Evolutionary conservation across 495 filamentous ascomycete species (phyloP), one percentile per base, ranked within the genome.

Genomic region (Tuber melanosporum): DNA sequence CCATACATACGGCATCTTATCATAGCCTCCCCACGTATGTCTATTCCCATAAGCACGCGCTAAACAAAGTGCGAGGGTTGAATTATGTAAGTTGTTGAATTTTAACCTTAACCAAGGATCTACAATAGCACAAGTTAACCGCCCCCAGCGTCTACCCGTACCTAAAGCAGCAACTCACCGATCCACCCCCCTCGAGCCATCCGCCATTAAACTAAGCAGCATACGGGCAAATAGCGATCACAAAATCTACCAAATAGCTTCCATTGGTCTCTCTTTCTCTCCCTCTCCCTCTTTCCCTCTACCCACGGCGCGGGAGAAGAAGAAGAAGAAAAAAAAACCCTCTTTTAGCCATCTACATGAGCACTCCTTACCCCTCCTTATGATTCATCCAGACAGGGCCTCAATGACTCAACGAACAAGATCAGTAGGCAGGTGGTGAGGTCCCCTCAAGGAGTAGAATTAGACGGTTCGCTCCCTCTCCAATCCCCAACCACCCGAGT

Each of bases 401-500:
- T 36, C 57, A 15, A 66, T 66, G 57, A 66, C 57, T 66, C 57
- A 66, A 66, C 26, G 57, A 26, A 66, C 57, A 66, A 36, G 26
- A 66, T 36, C 57, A 66, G 57, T 7, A 66, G 14, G 15, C 5
- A 66, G 36, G 36, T 36, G 12, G 57, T 36, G 57, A 17, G 36
- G 36, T 1, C 57, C 57, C 57, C 57, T 66, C 57, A 66, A 26
- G 14, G 17, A 66, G 6, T 32, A 32, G 32, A 32, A 0, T 32
- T 1, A 66, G 10, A 26, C 57, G 6, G 1, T 36, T 19, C 19
- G 15, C 15, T 17, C 32, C 3, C 26, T 66, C 26, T 36, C 57
- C 57, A 66, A 66, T 66, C 57, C 57, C 57, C 57, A 66, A 66
- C 57, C 26, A 36, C 57, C 26, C 57, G 57, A 66, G 57, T 66